A percentile compares a stretch with the other conserved stretches of the same genome.
Evolutionary conservation across 345 rosid genomes (phyloP).

Genomic region (Aquilaria yunnanensis): DNA sequence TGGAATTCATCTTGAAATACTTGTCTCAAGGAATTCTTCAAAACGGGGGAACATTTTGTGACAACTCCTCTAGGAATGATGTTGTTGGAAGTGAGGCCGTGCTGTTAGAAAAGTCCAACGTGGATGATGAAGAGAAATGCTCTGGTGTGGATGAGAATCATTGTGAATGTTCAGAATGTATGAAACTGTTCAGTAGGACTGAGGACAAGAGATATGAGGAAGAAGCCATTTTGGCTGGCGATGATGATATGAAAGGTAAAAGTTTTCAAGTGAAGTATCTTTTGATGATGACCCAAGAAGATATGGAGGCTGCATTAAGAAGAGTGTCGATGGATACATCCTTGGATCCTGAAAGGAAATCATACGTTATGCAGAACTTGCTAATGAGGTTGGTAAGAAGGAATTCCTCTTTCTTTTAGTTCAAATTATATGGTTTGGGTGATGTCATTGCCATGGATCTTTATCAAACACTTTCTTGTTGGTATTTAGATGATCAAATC

Average conservation of each 20-base stretch:
- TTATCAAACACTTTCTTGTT: not conserved
- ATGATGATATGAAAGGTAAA: constrained; percentile 20
- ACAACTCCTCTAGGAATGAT: constrained; percentile 15
- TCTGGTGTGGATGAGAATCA: constrained; percentile 16
- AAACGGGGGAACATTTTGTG: constrained; percentile 17
- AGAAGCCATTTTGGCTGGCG: constrained; percentile 7
- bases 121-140: constrained; percentile 14
- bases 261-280: constrained; percentile 23
- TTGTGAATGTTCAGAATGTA: constrained; percentile 22
- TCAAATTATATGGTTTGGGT: constrained; percentile 2
- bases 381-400: constrained; percentile 51
- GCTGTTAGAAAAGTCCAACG: constrained; percentile 15
- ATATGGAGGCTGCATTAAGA: constrained; percentile 58
- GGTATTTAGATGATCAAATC: too few species aligned
- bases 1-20: constrained; percentile 57
- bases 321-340: constrained; percentile 65
- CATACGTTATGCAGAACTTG: constrained; percentile 59
- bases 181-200: constrained; percentile 15
- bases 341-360: constrained; percentile 53
- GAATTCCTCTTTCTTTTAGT: not conserved
- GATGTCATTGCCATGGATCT: not conserved
- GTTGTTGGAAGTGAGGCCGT: constrained; percentile 12
- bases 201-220: constrained; percentile 21
- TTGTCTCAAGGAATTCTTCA: constrained; percentile 35
- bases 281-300: constrained; percentile 46